Evolutionary conservation across 208 protist genomes (phyloP).

Genomic region (Leptomonas seymouri): DNA sequence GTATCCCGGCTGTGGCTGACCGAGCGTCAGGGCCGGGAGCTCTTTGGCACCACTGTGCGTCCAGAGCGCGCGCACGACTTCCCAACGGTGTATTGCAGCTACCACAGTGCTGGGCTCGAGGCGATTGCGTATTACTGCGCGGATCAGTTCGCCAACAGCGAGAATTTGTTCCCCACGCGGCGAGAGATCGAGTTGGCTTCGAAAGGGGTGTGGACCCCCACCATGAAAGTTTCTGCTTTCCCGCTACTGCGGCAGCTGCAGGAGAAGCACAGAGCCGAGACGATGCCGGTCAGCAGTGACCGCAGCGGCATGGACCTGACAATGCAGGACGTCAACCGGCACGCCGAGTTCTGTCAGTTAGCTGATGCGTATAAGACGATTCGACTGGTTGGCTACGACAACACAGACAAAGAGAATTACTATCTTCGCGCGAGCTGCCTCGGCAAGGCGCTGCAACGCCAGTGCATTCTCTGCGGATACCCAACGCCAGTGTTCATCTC

Average conservation of each 20-base stretch:
- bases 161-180: conserved; percentile 40
- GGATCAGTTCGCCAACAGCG: conserved; percentile 70
- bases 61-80: conserved; percentile 43
- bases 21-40: conserved; percentile 41
- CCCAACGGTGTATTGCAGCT: conserved; percentile 45
- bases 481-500: conserved; percentile 40
- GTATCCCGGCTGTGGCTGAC: conserved; percentile 82
- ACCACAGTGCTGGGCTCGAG: conserved; percentile 48
- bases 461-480: conserved; percentile 56
- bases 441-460: conserved; percentile 19
- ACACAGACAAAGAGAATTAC: neutral
- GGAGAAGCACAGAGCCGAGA: conserved; percentile 5
- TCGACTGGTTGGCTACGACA: conserved; percentile 27
- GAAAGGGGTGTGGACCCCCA: conserved; percentile 43
- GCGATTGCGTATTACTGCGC: conserved; percentile 69
- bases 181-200: conserved; percentile 55
- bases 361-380: conserved; percentile 18
- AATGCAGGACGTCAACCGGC: conserved; percentile 34
- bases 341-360: conserved; percentile 30
- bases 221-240: conserved; percentile 50
- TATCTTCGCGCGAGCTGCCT: conserved; percentile 7
- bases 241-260: conserved; percentile 50
- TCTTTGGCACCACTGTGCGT: conserved; percentile 44
- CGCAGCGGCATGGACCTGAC: conserved; percentile 38
- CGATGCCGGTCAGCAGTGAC: neutral